Evolutionary conservation across 371 early-diverging fungal species (phyloP).

Genomic region (Apophysomyces sp.): DNA sequence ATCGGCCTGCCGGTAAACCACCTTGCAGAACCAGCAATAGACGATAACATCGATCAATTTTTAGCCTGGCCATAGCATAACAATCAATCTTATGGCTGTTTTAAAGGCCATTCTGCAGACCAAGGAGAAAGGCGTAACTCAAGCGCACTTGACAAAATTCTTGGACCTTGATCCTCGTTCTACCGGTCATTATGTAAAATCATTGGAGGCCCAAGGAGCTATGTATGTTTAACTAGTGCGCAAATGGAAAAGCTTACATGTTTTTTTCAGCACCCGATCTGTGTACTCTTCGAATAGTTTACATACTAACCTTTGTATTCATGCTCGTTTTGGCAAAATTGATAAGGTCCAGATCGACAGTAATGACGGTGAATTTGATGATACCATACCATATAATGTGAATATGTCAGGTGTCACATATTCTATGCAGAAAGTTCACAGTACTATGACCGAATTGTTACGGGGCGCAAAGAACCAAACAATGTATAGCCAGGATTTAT

Average conservation of each 20-base stretch:
- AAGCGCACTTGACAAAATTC: constrained; percentile 26
- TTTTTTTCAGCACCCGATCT: constrained; percentile 20
- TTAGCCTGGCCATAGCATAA: constrained; percentile 24
- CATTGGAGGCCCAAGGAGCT: constrained; percentile 32
- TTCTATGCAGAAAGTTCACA: constrained; percentile 5
- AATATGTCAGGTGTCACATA: constrained; percentile 24
- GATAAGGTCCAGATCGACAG: background rate
- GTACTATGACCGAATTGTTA: constrained; percentile 18
- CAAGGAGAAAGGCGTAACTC: constrained; percentile 27
- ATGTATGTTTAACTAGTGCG: constrained; percentile 17
- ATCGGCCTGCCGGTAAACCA: constrained; percentile 30
- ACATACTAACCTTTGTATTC: constrained; percentile 37
- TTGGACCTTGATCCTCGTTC: constrained; percentile 34
- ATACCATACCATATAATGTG: constrained; percentile 22
- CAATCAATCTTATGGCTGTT: constrained; percentile 20
- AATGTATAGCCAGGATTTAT: constrained; percentile 28
- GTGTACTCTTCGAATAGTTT: constrained; percentile 14
- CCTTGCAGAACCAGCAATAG: background rate
- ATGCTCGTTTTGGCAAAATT: constrained; percentile 16
- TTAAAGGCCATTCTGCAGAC: constrained; percentile 22
- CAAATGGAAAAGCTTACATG: background rate
- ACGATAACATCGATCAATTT: background rate
- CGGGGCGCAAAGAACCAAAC: constrained; percentile 24
- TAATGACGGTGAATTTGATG: background rate
- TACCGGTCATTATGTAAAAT: constrained; percentile 41